These are phyloP conservation scores for Usnea hakonensis DNA, from an alignment of 495 filamentous ascomycete species.

Conservation along the genomic window DNA sequence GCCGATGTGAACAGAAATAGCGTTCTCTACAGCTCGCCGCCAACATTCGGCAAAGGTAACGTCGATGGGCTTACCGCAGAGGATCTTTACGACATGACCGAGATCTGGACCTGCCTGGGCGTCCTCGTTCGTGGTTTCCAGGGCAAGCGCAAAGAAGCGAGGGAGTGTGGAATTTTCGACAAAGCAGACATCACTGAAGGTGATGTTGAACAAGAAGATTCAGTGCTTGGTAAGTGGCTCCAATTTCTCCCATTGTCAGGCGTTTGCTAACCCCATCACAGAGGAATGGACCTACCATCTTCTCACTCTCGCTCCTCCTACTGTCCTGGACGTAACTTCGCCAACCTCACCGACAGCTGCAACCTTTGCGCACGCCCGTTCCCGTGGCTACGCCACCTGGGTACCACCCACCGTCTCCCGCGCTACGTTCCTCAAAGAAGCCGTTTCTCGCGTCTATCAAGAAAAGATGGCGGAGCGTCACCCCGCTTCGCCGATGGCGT, in stretches of 20 bases:
- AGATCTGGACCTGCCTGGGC: constrained; percentile 58
- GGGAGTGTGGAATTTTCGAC: constrained; percentile 50
- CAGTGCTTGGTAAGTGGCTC: constrained; percentile 43
- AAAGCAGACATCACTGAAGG: constrained; percentile 37
- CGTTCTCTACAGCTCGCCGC: constrained; percentile 49
- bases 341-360: constrained; percentile 37
- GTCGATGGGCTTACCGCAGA: constrained; percentile 44
- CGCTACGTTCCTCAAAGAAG: constrained; percentile 57
- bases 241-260: not conserved
- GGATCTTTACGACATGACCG: constrained; percentile 57
- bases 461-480: constrained; percentile 34
- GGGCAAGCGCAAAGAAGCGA: constrained; percentile 47
- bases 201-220: constrained; percentile 47
- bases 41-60: constrained; percentile 55
- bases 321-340: constrained; percentile 48
- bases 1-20: constrained; percentile 43
- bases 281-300: constrained; percentile 60
- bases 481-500: constrained; percentile 17
- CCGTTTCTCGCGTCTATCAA: constrained; percentile 52
- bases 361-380: constrained; percentile 45
- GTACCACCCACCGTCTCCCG: constrained; percentile 42
- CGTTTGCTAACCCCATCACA: constrained; percentile 31
- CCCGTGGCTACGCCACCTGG: constrained; percentile 52
- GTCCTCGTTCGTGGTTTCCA: constrained; percentile 52
- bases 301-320: constrained; percentile 51